Evolutionary conservation across 1,284 basidiomycete genomes (phyloP), one percentile per base, ranked within the genome.

Genomic region (Coniferiporia sulphurascens): DNA sequence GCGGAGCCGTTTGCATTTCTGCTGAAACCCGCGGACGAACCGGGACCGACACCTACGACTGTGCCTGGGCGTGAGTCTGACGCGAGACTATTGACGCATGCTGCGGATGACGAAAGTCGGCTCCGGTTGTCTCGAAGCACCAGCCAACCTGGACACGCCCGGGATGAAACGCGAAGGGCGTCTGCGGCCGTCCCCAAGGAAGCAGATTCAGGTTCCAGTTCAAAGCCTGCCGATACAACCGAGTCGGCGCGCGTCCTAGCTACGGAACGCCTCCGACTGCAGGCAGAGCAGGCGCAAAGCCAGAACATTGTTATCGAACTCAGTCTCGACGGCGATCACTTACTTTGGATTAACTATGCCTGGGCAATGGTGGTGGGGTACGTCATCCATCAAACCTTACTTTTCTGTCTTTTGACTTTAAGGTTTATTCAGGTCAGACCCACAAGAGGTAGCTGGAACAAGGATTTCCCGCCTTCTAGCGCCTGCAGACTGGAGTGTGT

Each of bases 221-320:
- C 55, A 84, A 82, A 68, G 69, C 75, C 45, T 22, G 69, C 76
- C 32, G 83, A 85, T 56, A 78, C 78, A 56, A 78, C 76, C 35
- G 88, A 91, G 66, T 90, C 86, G 55, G 86, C 87, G 46, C 82
- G 90, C 48, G 82, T 89, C 8, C 78, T 93, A 59, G 89, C 89
- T 13, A 90, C 90, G 0, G 93, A 96, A 68, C 87, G 92, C 32
- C 73, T 98, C 34, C 83, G 88, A 34, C 76, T 91, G 35, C 87
- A 95, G 65, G 94, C 93, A 1, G 95, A 98, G 72, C 91, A 91
- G 4, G 93, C 93, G 13, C 92, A 95, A 73, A 93, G 88, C 69
- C 90, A 93, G 72, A 97, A 96, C 66, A 93, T 98, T 56, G 91
- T 99, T 35, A 83, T 99, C 79, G 97, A 99, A 72, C 84, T 99